A percentile compares a stretch with the other conserved stretches of the same genome.
Evolutionary conservation across 1,284 basidiomycete species (phyloP).

Genomic region (Ceratobasidium papillatum): DNA sequence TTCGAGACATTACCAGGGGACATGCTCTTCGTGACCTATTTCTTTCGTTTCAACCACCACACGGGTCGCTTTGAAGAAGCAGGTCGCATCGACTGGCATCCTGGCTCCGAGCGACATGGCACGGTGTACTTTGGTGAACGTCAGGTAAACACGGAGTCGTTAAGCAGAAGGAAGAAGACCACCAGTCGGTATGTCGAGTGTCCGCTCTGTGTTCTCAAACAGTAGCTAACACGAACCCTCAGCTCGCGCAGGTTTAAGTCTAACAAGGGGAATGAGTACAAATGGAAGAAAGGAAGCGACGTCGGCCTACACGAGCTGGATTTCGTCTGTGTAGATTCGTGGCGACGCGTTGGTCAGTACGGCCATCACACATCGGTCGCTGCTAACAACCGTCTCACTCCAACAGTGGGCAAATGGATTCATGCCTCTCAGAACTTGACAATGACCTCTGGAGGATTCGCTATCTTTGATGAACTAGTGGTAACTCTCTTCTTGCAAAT

Average conservation of each 20-base stretch:
- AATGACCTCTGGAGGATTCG: slow-evolving; percentile 34
- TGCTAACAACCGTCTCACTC: slow-evolving; percentile 17
- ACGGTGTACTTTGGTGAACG: slow-evolving; percentile 43
- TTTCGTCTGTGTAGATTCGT: slow-evolving; percentile 30
- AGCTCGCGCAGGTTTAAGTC: slow-evolving; percentile 45
- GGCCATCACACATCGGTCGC: background rate
- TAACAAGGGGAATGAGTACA: slow-evolving; percentile 43
- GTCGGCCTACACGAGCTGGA: slow-evolving; percentile 43
- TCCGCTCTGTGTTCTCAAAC: background rate
- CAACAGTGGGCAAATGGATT: slow-evolving; percentile 31
- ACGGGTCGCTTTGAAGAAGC: slow-evolving; percentile 44
- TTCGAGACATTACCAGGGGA: slow-evolving; percentile 37
- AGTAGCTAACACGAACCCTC: slow-evolving; percentile 23
- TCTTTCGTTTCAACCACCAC: slow-evolving; percentile 41
- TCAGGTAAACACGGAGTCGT: slow-evolving; percentile 36
- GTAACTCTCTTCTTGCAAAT: slow-evolving; percentile 40
- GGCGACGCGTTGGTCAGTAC: slow-evolving; percentile 35
- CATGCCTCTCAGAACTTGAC: slow-evolving; percentile 29
- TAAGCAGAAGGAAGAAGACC: slow-evolving; percentile 43
- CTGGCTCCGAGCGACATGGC: slow-evolving; percentile 31
- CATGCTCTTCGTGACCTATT: slow-evolving; percentile 38
- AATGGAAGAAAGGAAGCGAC: slow-evolving; percentile 44
- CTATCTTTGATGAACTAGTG: slow-evolving; percentile 40
- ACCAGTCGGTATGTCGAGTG: slow-evolving; percentile 38
- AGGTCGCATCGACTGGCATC: slow-evolving; percentile 42